Conservation (phyloP, 441 rosid species). For the Macaranga tanarius region DNA sequence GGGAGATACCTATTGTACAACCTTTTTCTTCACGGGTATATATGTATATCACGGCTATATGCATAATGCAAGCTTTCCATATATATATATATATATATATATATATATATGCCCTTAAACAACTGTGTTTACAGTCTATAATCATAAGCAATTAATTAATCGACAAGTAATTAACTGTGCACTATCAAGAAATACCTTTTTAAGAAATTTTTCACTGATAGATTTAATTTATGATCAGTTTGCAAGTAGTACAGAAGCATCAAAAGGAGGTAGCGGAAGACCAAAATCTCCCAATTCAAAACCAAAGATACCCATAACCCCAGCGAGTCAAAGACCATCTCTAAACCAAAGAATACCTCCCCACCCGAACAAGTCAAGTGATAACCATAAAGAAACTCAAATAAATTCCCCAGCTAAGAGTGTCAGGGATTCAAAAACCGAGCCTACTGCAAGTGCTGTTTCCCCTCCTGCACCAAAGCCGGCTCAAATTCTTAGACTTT, state of each 20-base stretch:
- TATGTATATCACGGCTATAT: too few relatives aligned
- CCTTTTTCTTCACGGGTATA: conserved; percentile 51
- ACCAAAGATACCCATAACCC: conserved; percentile 21
- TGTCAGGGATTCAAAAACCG: conserved; percentile 22
- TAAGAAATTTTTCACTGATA: too few relatives aligned
- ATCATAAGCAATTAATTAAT: too few relatives aligned
- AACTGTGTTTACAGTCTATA: background rate
- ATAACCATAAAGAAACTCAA: conserved; percentile 13
- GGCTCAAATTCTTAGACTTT: conserved; percentile 28
- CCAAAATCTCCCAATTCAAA: conserved; percentile 23
- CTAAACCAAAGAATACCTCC: conserved; percentile 21
- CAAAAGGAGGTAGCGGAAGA: conserved; percentile 10
- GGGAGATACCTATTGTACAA: conserved; percentile 48
- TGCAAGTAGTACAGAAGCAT: conserved; percentile 32
- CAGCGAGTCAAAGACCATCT: conserved; percentile 21
- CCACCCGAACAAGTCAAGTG: conserved; percentile 7
- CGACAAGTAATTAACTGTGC: too few relatives aligned
- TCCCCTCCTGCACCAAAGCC: conserved; percentile 34
- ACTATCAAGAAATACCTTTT: too few relatives aligned
- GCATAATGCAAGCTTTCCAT: too few relatives aligned
- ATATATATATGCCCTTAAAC: too few relatives aligned
- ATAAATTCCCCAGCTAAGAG: conserved; percentile 19
- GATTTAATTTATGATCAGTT: conserved; percentile 30
- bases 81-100: too few relatives aligned
- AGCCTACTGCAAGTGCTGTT: conserved; percentile 17